Percentiles rank a stretch among this genome's conserved stretches.
Conservation (phyloP, 805 yeast genomes). For the Ogataea henricii region DNA sequence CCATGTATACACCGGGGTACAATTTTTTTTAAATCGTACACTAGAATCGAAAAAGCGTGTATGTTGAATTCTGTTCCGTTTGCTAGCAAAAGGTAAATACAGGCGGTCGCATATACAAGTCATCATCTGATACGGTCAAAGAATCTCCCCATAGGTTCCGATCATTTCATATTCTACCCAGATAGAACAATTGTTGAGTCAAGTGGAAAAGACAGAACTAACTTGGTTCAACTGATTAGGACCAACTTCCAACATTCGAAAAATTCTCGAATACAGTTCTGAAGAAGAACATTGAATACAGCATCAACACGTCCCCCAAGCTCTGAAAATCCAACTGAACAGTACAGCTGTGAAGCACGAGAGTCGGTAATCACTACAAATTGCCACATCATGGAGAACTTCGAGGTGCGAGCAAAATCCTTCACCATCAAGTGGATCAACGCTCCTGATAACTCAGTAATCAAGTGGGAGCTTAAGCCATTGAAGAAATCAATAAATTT, state of each 20-base stretch:
- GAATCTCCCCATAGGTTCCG: neutral
- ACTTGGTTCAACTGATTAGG: too few relatives aligned
- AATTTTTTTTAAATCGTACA: neutral
- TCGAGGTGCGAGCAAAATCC: constrained; percentile 87
- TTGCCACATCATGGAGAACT: constrained; percentile 65
- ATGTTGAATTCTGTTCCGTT: constrained; percentile 4
- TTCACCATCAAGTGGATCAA: constrained; percentile 90
- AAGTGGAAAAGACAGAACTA: too few relatives aligned
- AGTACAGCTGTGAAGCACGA: too few relatives aligned
- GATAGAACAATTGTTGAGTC: too few relatives aligned
- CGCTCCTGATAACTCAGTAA: constrained; percentile 63
- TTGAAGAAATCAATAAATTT: constrained; percentile 57
- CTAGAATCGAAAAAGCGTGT: constrained; percentile 2
- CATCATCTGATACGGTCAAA: too few relatives aligned
- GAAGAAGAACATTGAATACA: too few relatives aligned
- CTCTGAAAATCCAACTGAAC: too few relatives aligned
- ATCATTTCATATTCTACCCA: neutral
- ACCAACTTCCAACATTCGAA: too few relatives aligned
- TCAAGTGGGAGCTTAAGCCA: constrained; percentile 84
- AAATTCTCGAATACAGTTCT: too few relatives aligned
- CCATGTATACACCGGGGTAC: constrained; percentile 2
- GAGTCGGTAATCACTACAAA: neutral
- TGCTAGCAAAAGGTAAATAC: neutral
- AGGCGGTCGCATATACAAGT: too few relatives aligned
- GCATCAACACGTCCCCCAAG: too few relatives aligned